These are phyloP conservation scores for Populus tremula DNA, from an alignment of 345 rosid species.

Conservation along the genomic window DNA sequence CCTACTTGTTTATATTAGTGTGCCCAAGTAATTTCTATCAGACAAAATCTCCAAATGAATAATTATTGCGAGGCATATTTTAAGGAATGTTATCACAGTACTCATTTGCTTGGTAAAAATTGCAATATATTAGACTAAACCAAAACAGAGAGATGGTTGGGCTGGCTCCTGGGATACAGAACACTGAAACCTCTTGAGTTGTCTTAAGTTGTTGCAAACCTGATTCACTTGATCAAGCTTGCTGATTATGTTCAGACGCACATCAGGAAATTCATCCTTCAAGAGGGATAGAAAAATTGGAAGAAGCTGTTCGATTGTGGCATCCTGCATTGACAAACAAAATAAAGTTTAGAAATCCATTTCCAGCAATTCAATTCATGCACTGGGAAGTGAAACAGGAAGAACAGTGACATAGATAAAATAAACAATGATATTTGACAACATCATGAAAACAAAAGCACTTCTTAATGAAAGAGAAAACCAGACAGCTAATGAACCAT, in stretches of 20 bases:
- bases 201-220: slow-evolving; percentile 43
- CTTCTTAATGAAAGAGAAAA: background rate
- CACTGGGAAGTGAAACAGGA: background rate
- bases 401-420: background rate
- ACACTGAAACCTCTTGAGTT: background rate
- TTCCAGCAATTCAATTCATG: background rate
- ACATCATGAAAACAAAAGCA: background rate
- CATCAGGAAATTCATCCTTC: slow-evolving; percentile 97
- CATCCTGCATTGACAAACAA: slow-evolving; percentile 54
- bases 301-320: slow-evolving; percentile 94
- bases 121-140: background rate
- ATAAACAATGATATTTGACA: background rate
- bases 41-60: background rate
- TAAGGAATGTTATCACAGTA: background rate
- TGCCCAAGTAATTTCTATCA: background rate
- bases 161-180: background rate
- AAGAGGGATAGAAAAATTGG: slow-evolving; percentile 92
- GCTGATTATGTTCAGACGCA: slow-evolving; percentile 94
- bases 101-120: background rate
- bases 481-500: background rate
- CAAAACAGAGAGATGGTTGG: background rate
- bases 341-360: slow-evolving; percentile 4
- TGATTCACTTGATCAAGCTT: slow-evolving; percentile 98
- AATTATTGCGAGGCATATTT: background rate
- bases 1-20: background rate